phyloP scores from a whole-genome alignment of 345 rosid species.

The Barbarea vulgaris region DNA sequence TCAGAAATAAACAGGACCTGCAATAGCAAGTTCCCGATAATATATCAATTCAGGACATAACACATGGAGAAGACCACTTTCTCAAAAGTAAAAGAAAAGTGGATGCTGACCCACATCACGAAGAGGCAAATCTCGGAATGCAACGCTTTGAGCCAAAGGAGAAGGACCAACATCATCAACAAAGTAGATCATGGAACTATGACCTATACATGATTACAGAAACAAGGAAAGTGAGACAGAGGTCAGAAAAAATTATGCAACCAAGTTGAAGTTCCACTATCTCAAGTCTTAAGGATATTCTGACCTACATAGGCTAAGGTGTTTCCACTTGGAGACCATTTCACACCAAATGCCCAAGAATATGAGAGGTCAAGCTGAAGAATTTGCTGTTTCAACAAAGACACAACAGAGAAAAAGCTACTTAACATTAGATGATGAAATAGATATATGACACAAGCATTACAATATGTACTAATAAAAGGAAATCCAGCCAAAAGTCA shows the following conservation, averaged over 20 bases:
- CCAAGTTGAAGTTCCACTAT: constrained; percentile 9
- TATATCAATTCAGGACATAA: constrained; percentile 37
- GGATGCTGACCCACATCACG: constrained; percentile 99
- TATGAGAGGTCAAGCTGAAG: constrained; percentile 96
- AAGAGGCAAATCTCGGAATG: constrained; percentile 93
- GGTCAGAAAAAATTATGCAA: constrained; percentile 1
- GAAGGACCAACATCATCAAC: constrained; percentile 98
- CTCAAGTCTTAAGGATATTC: constrained; percentile 43
- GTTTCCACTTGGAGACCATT: constrained; percentile 98
- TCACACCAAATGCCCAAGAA: constrained; percentile 99
- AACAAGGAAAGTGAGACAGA: constrained; percentile 30
- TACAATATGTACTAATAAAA: neutral
- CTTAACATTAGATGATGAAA: constrained; percentile 1
- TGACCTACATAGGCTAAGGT: constrained; percentile 97
- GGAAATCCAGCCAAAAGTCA: constrained; percentile 31
- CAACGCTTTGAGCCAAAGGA: constrained; percentile 91
- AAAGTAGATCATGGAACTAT: constrained; percentile 94
- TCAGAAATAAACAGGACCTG: constrained; percentile 94
- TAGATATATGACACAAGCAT: constrained; percentile 1
- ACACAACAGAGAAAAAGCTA: constrained; percentile 35
- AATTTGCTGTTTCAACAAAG: constrained; percentile 68
- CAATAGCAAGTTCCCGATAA: constrained; percentile 14
- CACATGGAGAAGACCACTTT: constrained; percentile 34
- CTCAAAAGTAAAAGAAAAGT: constrained; percentile 49
- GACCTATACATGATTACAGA: constrained; percentile 59